Conservation (phyloP, 768 basidiomycete species). For the Kwoniella dejecticola region DNA sequence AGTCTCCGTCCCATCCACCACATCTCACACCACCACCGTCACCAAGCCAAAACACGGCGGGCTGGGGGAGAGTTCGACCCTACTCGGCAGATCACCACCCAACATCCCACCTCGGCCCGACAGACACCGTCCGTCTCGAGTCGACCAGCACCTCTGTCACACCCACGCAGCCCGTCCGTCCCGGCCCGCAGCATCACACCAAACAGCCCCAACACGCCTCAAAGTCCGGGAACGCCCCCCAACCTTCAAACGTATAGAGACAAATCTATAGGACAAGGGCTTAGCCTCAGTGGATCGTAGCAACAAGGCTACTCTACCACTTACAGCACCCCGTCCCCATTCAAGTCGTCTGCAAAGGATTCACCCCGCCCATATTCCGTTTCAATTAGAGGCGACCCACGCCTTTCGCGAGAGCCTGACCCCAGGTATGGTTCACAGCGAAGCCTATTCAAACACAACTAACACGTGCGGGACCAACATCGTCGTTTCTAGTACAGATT, state of each 20-base stretch:
- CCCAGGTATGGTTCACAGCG: conserved; percentile 68
- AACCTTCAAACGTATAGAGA: conserved; percentile 46
- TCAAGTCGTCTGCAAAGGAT: conserved; percentile 79
- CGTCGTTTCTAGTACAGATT: conserved; percentile 76
- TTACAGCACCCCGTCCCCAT: conserved; percentile 60
- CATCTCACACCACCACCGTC: background rate
- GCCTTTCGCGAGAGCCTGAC: conserved; percentile 61
- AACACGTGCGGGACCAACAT: conserved; percentile 68
- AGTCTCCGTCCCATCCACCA: background rate
- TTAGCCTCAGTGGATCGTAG: conserved; percentile 76
- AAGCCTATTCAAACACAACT: conserved; percentile 69
- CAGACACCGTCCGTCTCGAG: background rate
- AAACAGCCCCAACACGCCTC: background rate
- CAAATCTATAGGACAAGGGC: conserved; percentile 70
- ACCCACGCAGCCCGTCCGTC: background rate
- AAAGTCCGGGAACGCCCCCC: conserved; percentile 10
- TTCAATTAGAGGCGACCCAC: conserved; percentile 61
- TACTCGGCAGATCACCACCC: background rate
- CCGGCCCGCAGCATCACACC: background rate
- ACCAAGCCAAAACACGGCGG: background rate
- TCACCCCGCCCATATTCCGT: conserved; percentile 67
- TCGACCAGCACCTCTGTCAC: background rate
- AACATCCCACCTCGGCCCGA: background rate
- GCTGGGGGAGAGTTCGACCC: background rate
- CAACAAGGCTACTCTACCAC: conserved; percentile 77